phyloP scores from a whole-genome alignment of 306 rosid species.

The Cicer judaicum region DNA sequence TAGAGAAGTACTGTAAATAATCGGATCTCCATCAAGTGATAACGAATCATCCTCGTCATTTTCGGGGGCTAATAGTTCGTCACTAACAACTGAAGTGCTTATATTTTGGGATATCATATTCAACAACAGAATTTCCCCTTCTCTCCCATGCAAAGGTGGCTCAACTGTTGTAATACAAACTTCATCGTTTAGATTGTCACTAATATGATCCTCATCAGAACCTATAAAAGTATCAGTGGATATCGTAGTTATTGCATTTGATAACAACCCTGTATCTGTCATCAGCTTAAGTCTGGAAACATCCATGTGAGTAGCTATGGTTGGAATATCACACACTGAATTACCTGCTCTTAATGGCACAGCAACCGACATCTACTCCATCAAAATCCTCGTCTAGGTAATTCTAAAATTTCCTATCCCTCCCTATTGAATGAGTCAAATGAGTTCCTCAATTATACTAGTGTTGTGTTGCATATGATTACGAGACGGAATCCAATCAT shows the following conservation, averaged over 20 bases:
- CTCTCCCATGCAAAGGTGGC: conserved; percentile 49
- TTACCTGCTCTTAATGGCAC: conserved; percentile 83
- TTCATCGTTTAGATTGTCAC: conserved; percentile 53
- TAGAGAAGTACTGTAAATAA: conserved; percentile 72
- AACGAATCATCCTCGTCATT: conserved; percentile 77
- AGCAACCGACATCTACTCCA: conserved; percentile 81
- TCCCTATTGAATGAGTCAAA: conserved; percentile 44
- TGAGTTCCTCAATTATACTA: too few species aligned
- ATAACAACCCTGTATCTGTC: conserved; percentile 63
- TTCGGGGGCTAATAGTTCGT: conserved; percentile 50
- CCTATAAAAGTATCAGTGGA: conserved; percentile 51
- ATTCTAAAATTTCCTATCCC: conserved; percentile 61
- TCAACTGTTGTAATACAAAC: conserved; percentile 44
- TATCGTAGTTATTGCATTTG: conserved; percentile 62
- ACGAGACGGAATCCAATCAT: conserved; percentile 52
- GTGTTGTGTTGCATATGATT: too few species aligned
- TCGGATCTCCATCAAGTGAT: conserved; percentile 72
- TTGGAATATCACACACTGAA: conserved; percentile 76
- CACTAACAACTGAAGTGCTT: conserved; percentile 48
- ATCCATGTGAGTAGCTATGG: conserved; percentile 63
- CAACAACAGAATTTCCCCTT: conserved; percentile 44
- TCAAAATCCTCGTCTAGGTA: conserved; percentile 62
- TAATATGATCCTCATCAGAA: conserved; percentile 53
- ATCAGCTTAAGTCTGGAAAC: conserved; percentile 76
- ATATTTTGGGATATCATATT: conserved; percentile 62